Percentiles rank a stretch among this genome's conserved stretches.
Conservation (phyloP, 805 yeast genomes). For the Komagataella mondaviorum region DNA sequence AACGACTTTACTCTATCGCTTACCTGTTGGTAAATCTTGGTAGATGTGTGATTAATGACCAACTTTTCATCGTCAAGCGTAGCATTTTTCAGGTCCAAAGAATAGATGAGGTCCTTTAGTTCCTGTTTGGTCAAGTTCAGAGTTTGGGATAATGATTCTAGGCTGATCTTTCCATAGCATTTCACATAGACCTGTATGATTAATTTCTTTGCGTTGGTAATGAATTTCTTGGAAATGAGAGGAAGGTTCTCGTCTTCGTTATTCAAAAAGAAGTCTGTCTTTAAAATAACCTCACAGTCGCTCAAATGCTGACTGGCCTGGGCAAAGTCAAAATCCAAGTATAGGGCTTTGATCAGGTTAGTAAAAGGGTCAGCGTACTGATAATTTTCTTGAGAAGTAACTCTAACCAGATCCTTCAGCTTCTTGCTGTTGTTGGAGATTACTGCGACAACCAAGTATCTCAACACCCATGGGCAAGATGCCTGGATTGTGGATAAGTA, state of each 20-base stretch:
- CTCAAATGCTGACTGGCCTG: slow-evolving; percentile 32
- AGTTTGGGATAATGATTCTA: slow-evolving; percentile 27
- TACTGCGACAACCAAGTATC: slow-evolving; percentile 55
- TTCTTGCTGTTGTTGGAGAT: slow-evolving; percentile 26
- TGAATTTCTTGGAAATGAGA: slow-evolving; percentile 26
- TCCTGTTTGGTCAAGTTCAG: slow-evolving; percentile 30
- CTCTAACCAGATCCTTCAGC: slow-evolving; percentile 42
- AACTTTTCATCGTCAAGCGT: slow-evolving; percentile 38
- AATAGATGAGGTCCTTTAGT: slow-evolving; percentile 38
- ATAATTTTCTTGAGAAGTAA: slow-evolving; percentile 46
- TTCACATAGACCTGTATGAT: slow-evolving; percentile 40
- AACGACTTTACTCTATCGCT: slow-evolving; percentile 56
- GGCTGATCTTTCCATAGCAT: slow-evolving; percentile 36
- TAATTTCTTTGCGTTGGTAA: slow-evolving; percentile 22
- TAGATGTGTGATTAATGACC: slow-evolving; percentile 38
- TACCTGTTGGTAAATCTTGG: slow-evolving; percentile 52
- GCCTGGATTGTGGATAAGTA: slow-evolving; percentile 58
- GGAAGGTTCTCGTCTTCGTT: slow-evolving; percentile 9
- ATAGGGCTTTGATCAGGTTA: slow-evolving; percentile 37
- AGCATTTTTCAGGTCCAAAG: slow-evolving; percentile 30
- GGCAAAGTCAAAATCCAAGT: slow-evolving; percentile 45
- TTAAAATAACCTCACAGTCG: slow-evolving; percentile 32
- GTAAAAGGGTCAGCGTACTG: slow-evolving; percentile 58
- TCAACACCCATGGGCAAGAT: slow-evolving; percentile 56
- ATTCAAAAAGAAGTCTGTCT: slow-evolving; percentile 44